These are phyloP conservation scores for Syncephalis plumigaleata DNA, from an alignment of 371 early-diverging fungal species.

Conservation along the genomic window DNA sequence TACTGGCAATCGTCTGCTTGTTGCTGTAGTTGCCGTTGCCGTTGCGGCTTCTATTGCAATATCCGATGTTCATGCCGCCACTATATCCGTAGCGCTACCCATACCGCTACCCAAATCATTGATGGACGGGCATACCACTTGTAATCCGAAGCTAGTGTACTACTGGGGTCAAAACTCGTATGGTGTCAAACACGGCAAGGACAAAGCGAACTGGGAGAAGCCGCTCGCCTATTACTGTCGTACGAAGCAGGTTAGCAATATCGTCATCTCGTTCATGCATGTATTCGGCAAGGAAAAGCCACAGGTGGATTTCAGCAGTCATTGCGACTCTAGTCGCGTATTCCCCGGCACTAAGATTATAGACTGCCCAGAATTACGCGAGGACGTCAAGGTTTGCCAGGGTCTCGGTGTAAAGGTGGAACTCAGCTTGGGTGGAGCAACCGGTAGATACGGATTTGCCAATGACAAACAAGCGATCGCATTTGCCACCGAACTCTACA, in stretches of 20 bases:
- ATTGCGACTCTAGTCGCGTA: conserved; percentile 21
- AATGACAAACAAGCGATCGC: conserved; percentile 21
- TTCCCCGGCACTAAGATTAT: conserved; percentile 28
- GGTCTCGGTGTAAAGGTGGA: conserved; percentile 35
- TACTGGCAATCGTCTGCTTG: too few species aligned
- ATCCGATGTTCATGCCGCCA: too few species aligned
- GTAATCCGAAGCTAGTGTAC: conserved; percentile 19
- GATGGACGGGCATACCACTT: too few species aligned
- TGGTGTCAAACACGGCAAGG: conserved; percentile 4
- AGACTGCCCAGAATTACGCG: conserved; percentile 32
- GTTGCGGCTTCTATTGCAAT: too few species aligned
- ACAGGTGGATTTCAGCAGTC: conserved; percentile 21
- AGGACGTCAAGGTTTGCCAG: conserved; percentile 46
- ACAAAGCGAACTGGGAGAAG: conserved; percentile 10
- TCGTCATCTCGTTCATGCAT: conserved; percentile 42
- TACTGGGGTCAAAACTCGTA: conserved; percentile 36
- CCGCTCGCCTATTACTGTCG: conserved; percentile 38
- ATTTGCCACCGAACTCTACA: conserved; percentile 40
- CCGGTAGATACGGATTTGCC: conserved; percentile 35
- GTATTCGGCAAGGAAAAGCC: conserved; percentile 25
- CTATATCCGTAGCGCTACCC: too few species aligned
- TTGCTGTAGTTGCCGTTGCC: too few species aligned
- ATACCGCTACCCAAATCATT: too few species aligned
- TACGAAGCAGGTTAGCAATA: conserved; percentile 25
- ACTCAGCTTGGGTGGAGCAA: conserved; percentile 48